Evolutionary conservation across 768 basidiomycete genomes (phyloP), one percentile per base, ranked within the genome.

Genomic region (Amanita inopinata): DNA sequence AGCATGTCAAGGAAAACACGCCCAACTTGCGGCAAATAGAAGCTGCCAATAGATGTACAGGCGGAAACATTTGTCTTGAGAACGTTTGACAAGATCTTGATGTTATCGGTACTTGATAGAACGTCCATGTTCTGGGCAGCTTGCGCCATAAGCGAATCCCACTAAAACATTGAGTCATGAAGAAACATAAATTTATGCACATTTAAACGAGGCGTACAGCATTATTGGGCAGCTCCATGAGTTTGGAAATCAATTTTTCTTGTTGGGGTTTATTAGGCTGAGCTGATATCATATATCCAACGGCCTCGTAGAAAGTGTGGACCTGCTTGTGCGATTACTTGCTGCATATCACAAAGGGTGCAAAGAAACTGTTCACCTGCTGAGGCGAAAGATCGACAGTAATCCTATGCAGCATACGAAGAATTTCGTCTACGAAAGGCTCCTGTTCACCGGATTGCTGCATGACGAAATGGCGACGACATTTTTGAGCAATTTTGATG

Each of bases 401-500:
- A 52, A 96, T 98, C 41, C 91, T 72, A 57, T 96, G 92, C 36
- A 99, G 67, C 24, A 84, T 69, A 42, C 92, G 80, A 37, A 99
- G 64, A 46, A 99, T 98, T 63, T 99, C 96, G 54, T 98, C 93
- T 33, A 99, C 85, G 61, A 98, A 99, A 1, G 96, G 96, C 57
- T 99, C 96, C 41, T 79, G 78, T 62, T 99, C 96, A 46, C 91
- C 91, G 6, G 91, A 83, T 61, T 99, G 96, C 57, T 93, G 90
- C 85, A 98, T 91, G 46, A 99, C 91, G 54, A 99, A 99, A 62
- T 99, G 96, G 41, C 94, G 76, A 31, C 92, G 75, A 60, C 93
- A 98, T 62, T 98, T 99, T 61, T 99, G 96, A 17, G 96, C 91
- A 53, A 99, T 99, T 66, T 98, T 99, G 70, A 99, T 98, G 65